phyloP scores from a whole-genome alignment of 495 filamentous ascomycete species.

The Podospora pseudopauciseta region DNA sequence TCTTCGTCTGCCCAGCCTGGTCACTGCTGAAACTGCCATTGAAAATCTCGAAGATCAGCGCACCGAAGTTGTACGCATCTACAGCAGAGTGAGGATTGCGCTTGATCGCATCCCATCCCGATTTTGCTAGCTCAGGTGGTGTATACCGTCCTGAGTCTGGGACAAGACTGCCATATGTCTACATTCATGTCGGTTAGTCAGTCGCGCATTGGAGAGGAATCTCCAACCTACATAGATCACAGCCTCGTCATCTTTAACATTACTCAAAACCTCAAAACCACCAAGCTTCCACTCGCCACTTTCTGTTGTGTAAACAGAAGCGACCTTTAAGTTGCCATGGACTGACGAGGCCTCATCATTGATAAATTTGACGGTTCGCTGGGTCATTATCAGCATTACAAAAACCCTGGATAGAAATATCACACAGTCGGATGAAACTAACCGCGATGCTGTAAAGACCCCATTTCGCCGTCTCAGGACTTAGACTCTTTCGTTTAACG shows the following conservation, averaged over 20 bases:
- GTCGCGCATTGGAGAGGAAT: neutral
- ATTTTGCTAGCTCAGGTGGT: slow-evolving; percentile 79
- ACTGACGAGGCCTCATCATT: slow-evolving; percentile 89
- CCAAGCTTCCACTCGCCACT: slow-evolving; percentile 97
- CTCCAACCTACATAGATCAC: slow-evolving; percentile 68
- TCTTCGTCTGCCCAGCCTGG: slow-evolving; percentile 78
- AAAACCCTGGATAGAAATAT: neutral
- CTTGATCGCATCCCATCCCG: slow-evolving; percentile 85
- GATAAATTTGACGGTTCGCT: slow-evolving; percentile 93
- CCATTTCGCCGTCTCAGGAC: slow-evolving; percentile 91
- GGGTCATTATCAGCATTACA: slow-evolving; percentile 15
- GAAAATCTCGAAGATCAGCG: slow-evolving; percentile 84
- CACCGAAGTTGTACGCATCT: slow-evolving; percentile 83
- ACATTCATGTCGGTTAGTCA: slow-evolving; percentile 13
- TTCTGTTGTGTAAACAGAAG: slow-evolving; percentile 86
- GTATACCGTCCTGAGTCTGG: slow-evolving; percentile 78
- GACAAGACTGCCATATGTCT: slow-evolving; percentile 82
- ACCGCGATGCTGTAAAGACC: slow-evolving; percentile 83
- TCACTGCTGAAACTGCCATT: slow-evolving; percentile 75
- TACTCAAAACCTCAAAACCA: slow-evolving; percentile 90
- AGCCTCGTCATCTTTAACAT: slow-evolving; percentile 90
- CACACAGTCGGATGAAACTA: slow-evolving; percentile 26
- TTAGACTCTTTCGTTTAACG: slow-evolving; percentile 76
- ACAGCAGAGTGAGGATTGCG: slow-evolving; percentile 74
- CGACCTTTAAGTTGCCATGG: slow-evolving; percentile 78